Base-by-base conservation (phyloP, 1,284 basidiomycete genomes). In the Fistulinella staudtii region DNA sequence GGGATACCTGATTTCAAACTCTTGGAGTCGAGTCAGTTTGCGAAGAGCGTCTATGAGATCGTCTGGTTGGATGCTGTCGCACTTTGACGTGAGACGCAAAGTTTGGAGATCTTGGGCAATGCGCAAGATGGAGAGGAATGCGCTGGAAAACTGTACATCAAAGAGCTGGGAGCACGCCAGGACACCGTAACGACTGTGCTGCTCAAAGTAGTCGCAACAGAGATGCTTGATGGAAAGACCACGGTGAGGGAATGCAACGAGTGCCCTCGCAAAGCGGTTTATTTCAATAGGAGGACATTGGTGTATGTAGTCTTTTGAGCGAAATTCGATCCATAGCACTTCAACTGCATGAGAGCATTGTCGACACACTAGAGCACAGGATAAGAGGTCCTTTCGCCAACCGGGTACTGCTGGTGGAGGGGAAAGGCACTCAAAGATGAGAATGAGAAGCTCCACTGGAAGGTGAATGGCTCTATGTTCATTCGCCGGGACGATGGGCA, bases 271-370 rank as follows among this genome's bases (percentile, higher is more conserved):
- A 25, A 53, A 39, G 13, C n/a, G 9, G 15, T 3, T 2, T 31
- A 48, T 30, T 10, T 54, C 43, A 5, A 43, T 49, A 14, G 36
- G 39, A 7, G 11, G 4, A 11, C 34, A 9, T 14, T 24, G 23
- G 5, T n/a, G n/a, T 25, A 38, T 36, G 11, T 0, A 7, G 1
- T 21, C 20, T n/a, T 14, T 1, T 18, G 29, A 37, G 25, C 27
- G 42, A 39, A 53, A 52, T n/a, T 53, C 51, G 25, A 30, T 11
- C 39, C 51, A 28, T 14, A 52, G 36, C 13, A 30, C 3, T 31
- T 35, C 11, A 20, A 53, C 47, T 14, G 51, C 51, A n/a, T 47
- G 53, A 1, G 27, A 34, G 51, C 50, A 53, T 22, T 36, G 21
- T 21, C 27, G 46, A 13, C 51, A 53, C 2, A 49, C 47, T 33